Conservation (phyloP, 1,284 basidiomycete genomes). For the Cystobasidiaceae sp. region DNA sequence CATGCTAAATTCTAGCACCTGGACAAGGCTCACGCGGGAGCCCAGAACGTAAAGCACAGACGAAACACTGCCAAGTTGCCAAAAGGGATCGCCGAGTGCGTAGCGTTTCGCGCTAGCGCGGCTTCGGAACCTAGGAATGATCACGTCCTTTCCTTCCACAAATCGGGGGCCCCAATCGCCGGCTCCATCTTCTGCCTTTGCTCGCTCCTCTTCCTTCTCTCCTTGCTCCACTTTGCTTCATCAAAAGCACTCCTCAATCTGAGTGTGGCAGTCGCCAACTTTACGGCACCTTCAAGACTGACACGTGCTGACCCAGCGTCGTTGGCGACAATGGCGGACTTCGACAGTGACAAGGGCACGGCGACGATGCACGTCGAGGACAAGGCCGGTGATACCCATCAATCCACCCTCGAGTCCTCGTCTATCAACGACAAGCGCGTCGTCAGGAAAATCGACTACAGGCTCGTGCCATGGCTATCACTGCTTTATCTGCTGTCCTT, state of each 20-base stretch:
- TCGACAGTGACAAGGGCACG: too few relatives aligned
- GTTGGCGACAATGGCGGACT: background rate
- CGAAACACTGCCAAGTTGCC: too few relatives aligned
- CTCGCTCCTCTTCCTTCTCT: background rate
- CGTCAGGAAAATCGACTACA: constrained; percentile 36
- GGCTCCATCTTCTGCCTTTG: background rate
- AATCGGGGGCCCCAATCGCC: background rate
- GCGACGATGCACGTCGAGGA: constrained; percentile 2
- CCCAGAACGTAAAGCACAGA: too few relatives aligned
- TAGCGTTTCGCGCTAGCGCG: background rate
- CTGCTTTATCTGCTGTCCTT: constrained; percentile 42
- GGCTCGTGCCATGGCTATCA: constrained; percentile 42
- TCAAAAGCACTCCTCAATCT: background rate
- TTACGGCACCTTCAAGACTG: background rate
- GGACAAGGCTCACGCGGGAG: too few relatives aligned
- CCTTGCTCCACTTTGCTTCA: background rate
- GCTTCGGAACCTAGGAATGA: too few relatives aligned
- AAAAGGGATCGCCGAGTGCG: too few relatives aligned
- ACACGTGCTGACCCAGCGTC: background rate
- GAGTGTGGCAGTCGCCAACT: background rate
- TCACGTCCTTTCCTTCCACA: too few relatives aligned
- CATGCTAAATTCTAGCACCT: too few relatives aligned
- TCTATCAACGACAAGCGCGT: constrained; percentile 28
- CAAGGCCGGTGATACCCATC: background rate
- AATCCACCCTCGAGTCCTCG: background rate